These are phyloP conservation scores for Talaromyces ruber DNA, from an alignment of 495 filamentous ascomycete genomes.

Conservation along the genomic window DNA sequence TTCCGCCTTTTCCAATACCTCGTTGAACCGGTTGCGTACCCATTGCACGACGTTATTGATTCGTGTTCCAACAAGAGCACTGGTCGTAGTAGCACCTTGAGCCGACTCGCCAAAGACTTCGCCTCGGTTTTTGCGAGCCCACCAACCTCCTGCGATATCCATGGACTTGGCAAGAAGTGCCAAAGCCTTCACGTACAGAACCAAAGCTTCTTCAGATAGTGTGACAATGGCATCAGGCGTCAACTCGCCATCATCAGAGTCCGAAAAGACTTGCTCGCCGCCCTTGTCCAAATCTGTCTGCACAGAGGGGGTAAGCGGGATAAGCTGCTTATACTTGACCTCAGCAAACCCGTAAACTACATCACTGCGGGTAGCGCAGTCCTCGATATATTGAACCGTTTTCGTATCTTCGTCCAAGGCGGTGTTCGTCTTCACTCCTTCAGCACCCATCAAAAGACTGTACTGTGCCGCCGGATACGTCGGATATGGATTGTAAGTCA, in stretches of 20 bases:
- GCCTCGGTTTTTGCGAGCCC: conserved; percentile 66
- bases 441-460: conserved; percentile 53
- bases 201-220: conserved; percentile 88
- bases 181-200: conserved; percentile 91
- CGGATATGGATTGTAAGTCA: conserved; percentile 73
- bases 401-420: conserved; percentile 72
- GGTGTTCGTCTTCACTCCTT: conserved; percentile 47
- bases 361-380: conserved; percentile 83
- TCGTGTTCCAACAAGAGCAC: conserved; percentile 52
- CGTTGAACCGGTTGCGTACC: conserved; percentile 90
- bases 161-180: conserved; percentile 87
- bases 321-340: conserved; percentile 94
- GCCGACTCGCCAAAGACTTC: conserved; percentile 46
- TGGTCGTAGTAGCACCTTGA: conserved; percentile 33
- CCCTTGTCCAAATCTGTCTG: conserved; percentile 36
- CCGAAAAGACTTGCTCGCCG: conserved; percentile 26
- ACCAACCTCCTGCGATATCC: conserved; percentile 92
- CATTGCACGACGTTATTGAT: conserved; percentile 94
- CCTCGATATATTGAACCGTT: conserved; percentile 75
- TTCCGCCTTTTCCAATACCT: conserved; percentile 91
- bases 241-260: conserved; percentile 39
- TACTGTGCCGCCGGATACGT: conserved; percentile 67
- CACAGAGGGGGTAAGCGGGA: conserved; percentile 74
- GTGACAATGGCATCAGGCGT: conserved; percentile 79
- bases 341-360: conserved; percentile 96